These are phyloP conservation scores for Lepidium sativum DNA, from an alignment of 345 rosid species.

Conservation along the genomic window DNA sequence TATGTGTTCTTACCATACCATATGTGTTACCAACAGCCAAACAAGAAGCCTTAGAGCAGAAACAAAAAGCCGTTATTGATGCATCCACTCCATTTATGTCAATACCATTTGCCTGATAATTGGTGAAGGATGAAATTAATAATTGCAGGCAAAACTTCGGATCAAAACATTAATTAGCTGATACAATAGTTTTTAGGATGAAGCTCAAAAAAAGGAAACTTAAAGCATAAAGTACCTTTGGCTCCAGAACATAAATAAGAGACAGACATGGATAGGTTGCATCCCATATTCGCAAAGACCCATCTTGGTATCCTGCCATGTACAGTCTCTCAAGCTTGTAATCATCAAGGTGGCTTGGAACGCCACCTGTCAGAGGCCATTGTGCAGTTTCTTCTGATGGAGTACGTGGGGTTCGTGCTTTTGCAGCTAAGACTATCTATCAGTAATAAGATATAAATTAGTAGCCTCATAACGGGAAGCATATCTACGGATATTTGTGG, in stretches of 20 bases:
- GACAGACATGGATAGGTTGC: slow-evolving; percentile 59
- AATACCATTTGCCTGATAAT: slow-evolving; percentile 43
- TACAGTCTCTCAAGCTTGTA: slow-evolving; percentile 56
- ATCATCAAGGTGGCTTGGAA: slow-evolving; percentile 47
- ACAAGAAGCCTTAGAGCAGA: slow-evolving; percentile 47
- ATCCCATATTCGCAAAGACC: slow-evolving; percentile 76
- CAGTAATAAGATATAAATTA: slow-evolving; percentile 23
- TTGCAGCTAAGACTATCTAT: slow-evolving; percentile 55
- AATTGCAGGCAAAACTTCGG: neutral
- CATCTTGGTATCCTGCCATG: slow-evolving; percentile 80
- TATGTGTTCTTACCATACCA: slow-evolving; percentile 63
- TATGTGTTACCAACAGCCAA: slow-evolving; percentile 62
- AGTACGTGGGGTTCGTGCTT: slow-evolving; percentile 34
- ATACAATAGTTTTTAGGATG: neutral
- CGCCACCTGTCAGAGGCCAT: slow-evolving; percentile 87
- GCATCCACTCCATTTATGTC: slow-evolving; percentile 31
- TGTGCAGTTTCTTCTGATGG: slow-evolving; percentile 27
- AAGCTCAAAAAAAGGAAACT: slow-evolving; percentile 15
- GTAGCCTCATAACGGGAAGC: slow-evolving; percentile 2
- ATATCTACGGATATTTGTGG: neutral
- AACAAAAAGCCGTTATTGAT: slow-evolving; percentile 54
- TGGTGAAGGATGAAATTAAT: neutral
- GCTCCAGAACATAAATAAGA: slow-evolving; percentile 42
- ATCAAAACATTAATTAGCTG: slow-evolving; percentile 9
- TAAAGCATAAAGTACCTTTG: slow-evolving; percentile 40